Conservation (phyloP, 352 stramenopile species). For the Thalassiosira hispida region DNA sequence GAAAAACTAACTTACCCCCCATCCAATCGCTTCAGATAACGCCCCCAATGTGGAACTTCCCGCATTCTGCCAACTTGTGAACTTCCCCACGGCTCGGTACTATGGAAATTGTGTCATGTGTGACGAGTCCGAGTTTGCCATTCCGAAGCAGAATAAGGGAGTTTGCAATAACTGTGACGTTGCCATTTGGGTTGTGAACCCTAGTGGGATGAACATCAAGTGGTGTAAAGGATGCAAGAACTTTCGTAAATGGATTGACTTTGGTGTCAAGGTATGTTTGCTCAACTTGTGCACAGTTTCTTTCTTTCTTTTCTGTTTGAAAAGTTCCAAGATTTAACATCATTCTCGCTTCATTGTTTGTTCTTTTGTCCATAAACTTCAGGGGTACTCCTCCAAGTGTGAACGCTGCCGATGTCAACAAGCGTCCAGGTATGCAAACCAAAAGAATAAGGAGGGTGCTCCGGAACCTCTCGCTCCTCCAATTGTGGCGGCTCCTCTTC, state of each 20-base stretch:
- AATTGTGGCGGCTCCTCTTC: background rate
- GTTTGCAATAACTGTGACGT: slow-evolving; percentile 81
- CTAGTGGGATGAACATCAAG: slow-evolving; percentile 72
- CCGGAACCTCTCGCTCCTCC: background rate
- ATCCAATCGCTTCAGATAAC: slow-evolving; percentile 1
- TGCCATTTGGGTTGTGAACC: slow-evolving; percentile 67
- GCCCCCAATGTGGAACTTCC: slow-evolving; percentile 27
- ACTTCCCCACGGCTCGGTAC: slow-evolving; percentile 46
- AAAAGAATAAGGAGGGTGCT: slow-evolving; percentile 47
- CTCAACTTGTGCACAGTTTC: background rate
- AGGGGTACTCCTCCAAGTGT: slow-evolving; percentile 77
- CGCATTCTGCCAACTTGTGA: slow-evolving; percentile 39
- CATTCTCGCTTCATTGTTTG: background rate
- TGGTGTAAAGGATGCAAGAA: slow-evolving; percentile 86
- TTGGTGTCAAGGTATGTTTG: slow-evolving; percentile 72
- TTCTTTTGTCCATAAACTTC: background rate
- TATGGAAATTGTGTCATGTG: slow-evolving; percentile 57
- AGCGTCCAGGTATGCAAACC: slow-evolving; percentile 72
- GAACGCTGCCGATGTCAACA: slow-evolving; percentile 73
- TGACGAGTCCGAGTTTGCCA: slow-evolving; percentile 44
- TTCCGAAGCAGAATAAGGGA: slow-evolving; percentile 83
- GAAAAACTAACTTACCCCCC: background rate
- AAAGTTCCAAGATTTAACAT: background rate
- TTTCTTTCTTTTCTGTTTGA: background rate
- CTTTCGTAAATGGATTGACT: slow-evolving; percentile 78